Percentiles rank a stretch among this genome's conserved stretches.
Conservation (phyloP, 2,329 filamentous ascomycete genomes). For the Fonsecaea pedrosoi region DNA sequence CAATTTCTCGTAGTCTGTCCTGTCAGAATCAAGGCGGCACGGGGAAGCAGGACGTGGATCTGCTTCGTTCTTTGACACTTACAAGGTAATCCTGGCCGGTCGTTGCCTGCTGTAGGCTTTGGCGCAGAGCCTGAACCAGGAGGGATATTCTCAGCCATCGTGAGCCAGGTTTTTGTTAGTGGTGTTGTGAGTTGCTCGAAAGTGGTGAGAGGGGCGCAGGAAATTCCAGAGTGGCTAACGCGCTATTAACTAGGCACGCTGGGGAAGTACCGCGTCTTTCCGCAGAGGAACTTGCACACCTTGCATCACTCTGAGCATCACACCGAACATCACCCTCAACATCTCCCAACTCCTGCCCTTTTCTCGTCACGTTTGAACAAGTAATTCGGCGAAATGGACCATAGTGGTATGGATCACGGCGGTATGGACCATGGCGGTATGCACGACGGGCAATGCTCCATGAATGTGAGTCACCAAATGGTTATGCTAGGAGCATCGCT, state of each 20-base stretch:
- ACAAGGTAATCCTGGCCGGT: conserved; percentile 59
- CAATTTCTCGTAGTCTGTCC: conserved; percentile 70
- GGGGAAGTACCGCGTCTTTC: not conserved
- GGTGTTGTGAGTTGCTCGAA: not conserved
- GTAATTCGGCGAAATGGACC: conserved; percentile 4
- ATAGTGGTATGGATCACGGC: conserved; percentile 21
- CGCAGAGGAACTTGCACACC: not conserved
- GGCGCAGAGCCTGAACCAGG: conserved; percentile 39
- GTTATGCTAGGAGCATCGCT: conserved; percentile 18
- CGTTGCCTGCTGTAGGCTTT: conserved; percentile 38
- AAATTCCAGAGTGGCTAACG: not conserved
- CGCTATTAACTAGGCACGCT: not conserved
- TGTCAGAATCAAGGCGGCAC: not conserved
- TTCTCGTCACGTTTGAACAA: not conserved
- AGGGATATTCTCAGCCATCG: conserved; percentile 53
- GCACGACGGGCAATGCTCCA: conserved; percentile 77
- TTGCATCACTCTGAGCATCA: not conserved
- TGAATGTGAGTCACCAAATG: conserved; percentile 72
- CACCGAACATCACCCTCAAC: not conserved
- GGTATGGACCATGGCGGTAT: conserved; percentile 62
- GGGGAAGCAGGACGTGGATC: not conserved
- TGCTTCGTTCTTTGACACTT: not conserved
- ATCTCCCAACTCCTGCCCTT: not conserved
- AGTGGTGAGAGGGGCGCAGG: not conserved
- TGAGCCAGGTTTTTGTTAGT: conserved; percentile 10